phyloP scores from a whole-genome alignment of 495 filamentous ascomycete genomes.

The Apiosordaria backusii region DNA sequence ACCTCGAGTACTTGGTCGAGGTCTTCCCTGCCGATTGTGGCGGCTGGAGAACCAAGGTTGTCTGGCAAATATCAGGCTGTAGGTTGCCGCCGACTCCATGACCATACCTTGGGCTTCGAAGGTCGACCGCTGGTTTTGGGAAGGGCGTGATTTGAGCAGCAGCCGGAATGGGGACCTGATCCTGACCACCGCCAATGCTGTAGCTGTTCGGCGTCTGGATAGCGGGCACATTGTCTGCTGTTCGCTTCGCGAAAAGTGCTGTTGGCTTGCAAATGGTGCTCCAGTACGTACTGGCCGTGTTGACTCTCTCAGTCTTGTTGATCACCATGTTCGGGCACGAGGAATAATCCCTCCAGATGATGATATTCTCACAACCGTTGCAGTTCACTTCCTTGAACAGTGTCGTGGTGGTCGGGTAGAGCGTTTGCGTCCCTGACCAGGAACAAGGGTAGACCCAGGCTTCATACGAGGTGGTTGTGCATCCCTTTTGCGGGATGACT shows the following conservation, averaged over 20 bases:
- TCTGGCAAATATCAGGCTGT: slow-evolving; percentile 22
- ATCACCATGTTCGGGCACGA: slow-evolving; percentile 31
- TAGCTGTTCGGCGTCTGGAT: not conserved
- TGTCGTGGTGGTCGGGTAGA: slow-evolving; percentile 30
- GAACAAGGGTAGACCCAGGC: slow-evolving; percentile 18
- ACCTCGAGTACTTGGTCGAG: slow-evolving; percentile 24
- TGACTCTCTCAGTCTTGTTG: slow-evolving; percentile 11
- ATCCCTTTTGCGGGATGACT: slow-evolving; percentile 15
- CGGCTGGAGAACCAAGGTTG: slow-evolving; percentile 26
- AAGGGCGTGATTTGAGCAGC: slow-evolving; percentile 4
- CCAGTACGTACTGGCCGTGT: slow-evolving; percentile 28
- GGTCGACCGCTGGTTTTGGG: not conserved
- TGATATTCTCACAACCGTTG: slow-evolving; percentile 29
- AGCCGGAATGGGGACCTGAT: not conserved
- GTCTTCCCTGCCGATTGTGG: slow-evolving; percentile 26
- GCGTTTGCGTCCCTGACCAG: slow-evolving; percentile 30
- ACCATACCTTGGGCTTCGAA: not conserved
- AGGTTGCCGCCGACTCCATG: not conserved
- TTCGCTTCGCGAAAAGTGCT: not conserved
- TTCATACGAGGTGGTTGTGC: slow-evolving; percentile 28
- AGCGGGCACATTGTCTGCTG: not conserved
- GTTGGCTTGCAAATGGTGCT: slow-evolving; percentile 27
- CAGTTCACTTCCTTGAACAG: slow-evolving; percentile 28
- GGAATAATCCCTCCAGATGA: slow-evolving; percentile 14
- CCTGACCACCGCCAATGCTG: not conserved